phyloP scores from a whole-genome alignment of 176 grass and related monocot genomes.

The Rhipidocladum racemiflorum region DNA sequence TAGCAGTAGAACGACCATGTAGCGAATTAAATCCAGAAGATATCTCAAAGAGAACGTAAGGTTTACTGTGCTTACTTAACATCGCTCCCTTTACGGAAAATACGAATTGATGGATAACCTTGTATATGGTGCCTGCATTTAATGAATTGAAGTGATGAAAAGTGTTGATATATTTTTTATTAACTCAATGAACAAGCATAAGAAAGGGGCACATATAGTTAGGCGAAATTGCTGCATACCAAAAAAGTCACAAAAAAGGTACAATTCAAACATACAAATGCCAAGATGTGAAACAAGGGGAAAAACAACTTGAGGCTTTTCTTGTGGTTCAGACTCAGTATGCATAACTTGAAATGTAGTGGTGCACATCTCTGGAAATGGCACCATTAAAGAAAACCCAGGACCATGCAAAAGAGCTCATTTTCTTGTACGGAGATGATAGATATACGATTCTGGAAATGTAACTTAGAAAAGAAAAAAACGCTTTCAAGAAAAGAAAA shows the following conservation, averaged over 20 bases:
- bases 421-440: neutral
- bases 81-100: conserved; percentile 94
- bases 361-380: neutral
- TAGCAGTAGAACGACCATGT: neutral
- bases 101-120: conserved; percentile 92
- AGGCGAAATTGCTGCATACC: neutral
- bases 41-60: conserved; percentile 20
- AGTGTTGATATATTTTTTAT: neutral
- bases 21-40: conserved; percentile 4
- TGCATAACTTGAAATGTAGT: neutral
- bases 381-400: neutral
- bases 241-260: neutral
- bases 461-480: no score
- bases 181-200: conserved; percentile 16
- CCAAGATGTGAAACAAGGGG: conserved; percentile 1
- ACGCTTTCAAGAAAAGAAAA: no score
- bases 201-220: neutral
- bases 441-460: neutral
- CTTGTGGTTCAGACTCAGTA: neutral
- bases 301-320: neutral
- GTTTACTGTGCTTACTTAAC: conserved; percentile 68
- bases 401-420: neutral
- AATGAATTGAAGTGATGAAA: conserved; percentile 22
- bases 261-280: neutral
- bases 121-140: conserved; percentile 92